Conservation (phyloP, 2,329 filamentous ascomycete species). For the Fusarium dimerum region DNA sequence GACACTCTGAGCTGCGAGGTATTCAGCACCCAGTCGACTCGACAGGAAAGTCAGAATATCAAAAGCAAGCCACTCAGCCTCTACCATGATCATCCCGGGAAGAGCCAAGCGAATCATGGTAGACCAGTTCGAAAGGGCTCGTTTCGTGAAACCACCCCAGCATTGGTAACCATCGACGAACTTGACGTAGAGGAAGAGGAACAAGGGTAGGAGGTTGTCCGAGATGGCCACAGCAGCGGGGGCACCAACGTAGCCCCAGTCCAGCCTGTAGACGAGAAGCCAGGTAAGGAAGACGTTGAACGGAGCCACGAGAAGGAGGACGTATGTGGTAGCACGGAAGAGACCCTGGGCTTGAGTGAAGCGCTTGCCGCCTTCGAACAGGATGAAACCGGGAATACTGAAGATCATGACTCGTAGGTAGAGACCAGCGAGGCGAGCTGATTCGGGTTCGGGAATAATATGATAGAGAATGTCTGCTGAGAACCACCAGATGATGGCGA, state of each 20-base stretch:
- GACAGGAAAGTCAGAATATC: slow-evolving; percentile 85
- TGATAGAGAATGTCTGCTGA: slow-evolving; percentile 63
- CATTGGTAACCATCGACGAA: slow-evolving; percentile 75
- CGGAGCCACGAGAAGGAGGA: slow-evolving; percentile 74
- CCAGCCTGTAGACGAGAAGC: slow-evolving; percentile 72
- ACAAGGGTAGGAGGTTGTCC: slow-evolving; percentile 72
- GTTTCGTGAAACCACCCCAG: slow-evolving; percentile 78
- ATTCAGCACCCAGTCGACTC: slow-evolving; percentile 75
- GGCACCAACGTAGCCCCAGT: slow-evolving; percentile 74
- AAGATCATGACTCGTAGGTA: slow-evolving; percentile 73
- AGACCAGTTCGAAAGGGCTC: slow-evolving; percentile 75
- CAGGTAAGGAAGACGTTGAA: slow-evolving; percentile 78
- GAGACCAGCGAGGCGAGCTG: slow-evolving; percentile 66
- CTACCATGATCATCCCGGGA: slow-evolving; percentile 89
- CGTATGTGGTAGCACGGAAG: slow-evolving; percentile 76
- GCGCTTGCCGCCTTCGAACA: slow-evolving; percentile 77
- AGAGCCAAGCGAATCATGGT: slow-evolving; percentile 82
- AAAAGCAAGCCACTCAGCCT: slow-evolving; percentile 91
- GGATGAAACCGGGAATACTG: slow-evolving; percentile 74
- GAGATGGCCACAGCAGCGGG: slow-evolving; percentile 79
- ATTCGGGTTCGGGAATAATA: slow-evolving; percentile 53
- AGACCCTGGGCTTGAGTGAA: slow-evolving; percentile 83
- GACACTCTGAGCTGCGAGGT: slow-evolving; percentile 86
- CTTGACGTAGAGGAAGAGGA: slow-evolving; percentile 77
- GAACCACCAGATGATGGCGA: slow-evolving; percentile 70